A percentile compares a stretch with the other conserved stretches of the same genome.
phyloP scores from a whole-genome alignment of 1,284 basidiomycete genomes.

The Marasmius fiardii region DNA sequence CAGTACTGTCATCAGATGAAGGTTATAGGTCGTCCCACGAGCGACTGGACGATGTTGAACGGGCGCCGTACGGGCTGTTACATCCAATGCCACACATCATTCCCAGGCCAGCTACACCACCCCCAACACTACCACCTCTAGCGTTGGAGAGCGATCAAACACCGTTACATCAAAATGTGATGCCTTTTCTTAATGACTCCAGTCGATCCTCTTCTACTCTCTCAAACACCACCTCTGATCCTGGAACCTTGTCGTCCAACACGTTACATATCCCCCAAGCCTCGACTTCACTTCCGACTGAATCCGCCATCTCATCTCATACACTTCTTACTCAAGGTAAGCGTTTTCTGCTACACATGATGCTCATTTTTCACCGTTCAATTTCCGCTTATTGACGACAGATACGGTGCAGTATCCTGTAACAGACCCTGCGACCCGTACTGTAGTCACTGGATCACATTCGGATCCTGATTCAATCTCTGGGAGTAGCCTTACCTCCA shows the following conservation, averaged over 20 bases:
- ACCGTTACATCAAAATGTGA: background rate
- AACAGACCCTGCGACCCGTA: background rate
- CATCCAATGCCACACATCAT: slow-evolving; percentile 27
- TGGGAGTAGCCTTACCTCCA: background rate
- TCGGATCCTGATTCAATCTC: background rate
- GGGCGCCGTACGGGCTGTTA: slow-evolving; percentile 27
- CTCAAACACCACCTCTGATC: background rate
- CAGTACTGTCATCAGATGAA: slow-evolving; percentile 25
- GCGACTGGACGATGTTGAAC: slow-evolving; percentile 50
- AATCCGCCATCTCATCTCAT: background rate
- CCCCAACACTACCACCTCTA: slow-evolving; percentile 34
- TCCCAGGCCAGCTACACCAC: slow-evolving; percentile 22
- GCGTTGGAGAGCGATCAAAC: slow-evolving; percentile 18
- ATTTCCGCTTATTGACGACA: background rate
- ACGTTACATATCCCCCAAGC: background rate
- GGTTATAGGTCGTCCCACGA: slow-evolving; percentile 44
- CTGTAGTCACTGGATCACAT: no score
- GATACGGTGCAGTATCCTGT: background rate
- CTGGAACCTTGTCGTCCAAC: background rate
- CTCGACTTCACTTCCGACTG: background rate
- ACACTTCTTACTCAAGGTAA: background rate
- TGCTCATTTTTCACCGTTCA: background rate
- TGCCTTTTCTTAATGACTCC: slow-evolving; percentile 19
- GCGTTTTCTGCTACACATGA: background rate
- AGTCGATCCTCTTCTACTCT: slow-evolving; percentile 16